Conservation (phyloP, 345 rosid genomes). For the Eucalyptus albens region DNA sequence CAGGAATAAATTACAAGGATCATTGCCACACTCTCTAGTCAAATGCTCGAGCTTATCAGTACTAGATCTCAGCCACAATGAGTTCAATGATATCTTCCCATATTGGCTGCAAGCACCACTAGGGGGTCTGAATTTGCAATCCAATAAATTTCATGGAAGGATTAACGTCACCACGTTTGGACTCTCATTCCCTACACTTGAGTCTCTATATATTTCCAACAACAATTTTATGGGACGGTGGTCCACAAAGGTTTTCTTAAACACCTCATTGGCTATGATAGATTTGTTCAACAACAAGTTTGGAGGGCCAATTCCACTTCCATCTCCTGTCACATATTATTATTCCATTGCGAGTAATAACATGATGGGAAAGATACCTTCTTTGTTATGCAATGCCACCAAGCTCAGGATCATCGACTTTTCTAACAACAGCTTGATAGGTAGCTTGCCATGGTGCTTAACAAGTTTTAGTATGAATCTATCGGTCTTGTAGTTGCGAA, state of each 20-base stretch:
- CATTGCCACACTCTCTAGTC: neutral
- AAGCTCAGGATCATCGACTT: neutral
- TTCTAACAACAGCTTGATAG: neutral
- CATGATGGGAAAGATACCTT: neutral
- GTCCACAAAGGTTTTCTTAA: neutral
- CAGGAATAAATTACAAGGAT: neutral
- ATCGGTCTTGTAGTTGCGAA: neutral
- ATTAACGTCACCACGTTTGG: neutral
- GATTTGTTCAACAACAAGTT: neutral
- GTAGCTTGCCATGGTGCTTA: neutral
- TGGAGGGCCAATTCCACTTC: neutral
- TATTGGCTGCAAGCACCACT: neutral
- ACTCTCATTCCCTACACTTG: neutral
- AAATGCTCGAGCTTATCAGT: neutral
- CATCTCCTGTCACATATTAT: fast-evolving
- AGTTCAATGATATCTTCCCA: too few species aligned
- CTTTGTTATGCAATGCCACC: neutral
- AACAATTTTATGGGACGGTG: neutral
- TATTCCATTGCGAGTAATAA: neutral
- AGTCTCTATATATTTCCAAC: too few species aligned
- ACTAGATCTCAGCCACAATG: neutral
- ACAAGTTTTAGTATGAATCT: neutral
- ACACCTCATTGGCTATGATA: neutral
- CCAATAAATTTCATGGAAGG: neutral
- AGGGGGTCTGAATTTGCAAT: neutral